Conservation (phyloP, 129 eudicot species). For the Centrapalus pauciflorus region DNA sequence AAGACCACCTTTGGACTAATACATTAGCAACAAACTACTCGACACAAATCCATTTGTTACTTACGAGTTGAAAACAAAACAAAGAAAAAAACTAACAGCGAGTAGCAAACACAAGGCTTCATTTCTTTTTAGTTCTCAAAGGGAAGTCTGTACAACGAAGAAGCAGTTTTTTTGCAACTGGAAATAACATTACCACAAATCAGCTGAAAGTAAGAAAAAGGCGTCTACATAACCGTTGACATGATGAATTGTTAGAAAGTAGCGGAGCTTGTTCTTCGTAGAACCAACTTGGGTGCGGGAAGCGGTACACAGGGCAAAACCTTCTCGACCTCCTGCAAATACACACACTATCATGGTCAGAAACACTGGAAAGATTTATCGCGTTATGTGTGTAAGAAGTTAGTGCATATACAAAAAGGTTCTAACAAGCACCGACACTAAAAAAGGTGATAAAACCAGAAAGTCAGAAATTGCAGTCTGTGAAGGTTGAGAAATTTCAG, state of each 20-base stretch:
- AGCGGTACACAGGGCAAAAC: constrained; percentile 58
- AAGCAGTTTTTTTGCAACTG: constrained; percentile 2
- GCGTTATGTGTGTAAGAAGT: background rate
- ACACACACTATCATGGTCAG: constrained; percentile 11
- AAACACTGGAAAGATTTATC: background rate
- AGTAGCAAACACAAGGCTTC: constrained; percentile 2
- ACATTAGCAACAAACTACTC: constrained; percentile 22
- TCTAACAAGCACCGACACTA: background rate
- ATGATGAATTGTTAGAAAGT: constrained; percentile 28
- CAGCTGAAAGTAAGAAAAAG: constrained; percentile 10
- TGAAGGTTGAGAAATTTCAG: background rate
- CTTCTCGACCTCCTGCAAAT: constrained; percentile 65
- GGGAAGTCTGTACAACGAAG: background rate
- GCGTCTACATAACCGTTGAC: constrained; percentile 23
- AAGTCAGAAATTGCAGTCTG: background rate
- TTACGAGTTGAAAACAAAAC: background rate
- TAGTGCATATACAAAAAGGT: background rate
- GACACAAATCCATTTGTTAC: background rate
- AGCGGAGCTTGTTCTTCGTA: constrained; percentile 74
- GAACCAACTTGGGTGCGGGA: constrained; percentile 70
- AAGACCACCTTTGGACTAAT: constrained; percentile 11
- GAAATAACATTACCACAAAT: background rate
- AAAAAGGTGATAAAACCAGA: background rate
- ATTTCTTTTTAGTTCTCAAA: background rate
- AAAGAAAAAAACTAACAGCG: background rate